phyloP scores from a whole-genome alignment of 192 early-diverging fungal genomes.

The Coemansia sp. region DNA sequence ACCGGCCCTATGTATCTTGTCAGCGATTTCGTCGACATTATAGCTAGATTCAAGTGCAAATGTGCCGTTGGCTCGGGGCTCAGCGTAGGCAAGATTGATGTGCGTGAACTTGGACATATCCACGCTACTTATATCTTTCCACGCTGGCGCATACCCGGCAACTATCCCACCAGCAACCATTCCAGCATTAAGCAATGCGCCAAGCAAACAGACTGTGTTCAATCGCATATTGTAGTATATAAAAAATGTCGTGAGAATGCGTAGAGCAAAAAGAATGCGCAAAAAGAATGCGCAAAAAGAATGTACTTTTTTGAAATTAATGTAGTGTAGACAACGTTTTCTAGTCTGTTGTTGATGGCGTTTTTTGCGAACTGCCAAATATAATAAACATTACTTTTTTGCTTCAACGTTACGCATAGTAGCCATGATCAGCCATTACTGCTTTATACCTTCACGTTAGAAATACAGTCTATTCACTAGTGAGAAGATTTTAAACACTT shows the following conservation, averaged over 20 bases:
- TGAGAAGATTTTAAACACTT: not conserved
- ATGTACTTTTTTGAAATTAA: not conserved
- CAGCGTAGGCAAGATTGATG: slow-evolving; percentile 64
- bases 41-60: slow-evolving; percentile 31
- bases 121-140: slow-evolving; percentile 32
- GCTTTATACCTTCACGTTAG: not conserved
- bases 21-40: slow-evolving; percentile 19
- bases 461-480: too few species aligned
- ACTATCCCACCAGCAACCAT: slow-evolving; percentile 17
- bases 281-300: not conserved
- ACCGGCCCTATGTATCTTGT: slow-evolving; percentile 27
- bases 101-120: slow-evolving; percentile 59
- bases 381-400: slow-evolving; percentile 7
- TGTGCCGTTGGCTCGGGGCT: slow-evolving; percentile 34
- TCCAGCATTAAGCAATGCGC: not conserved
- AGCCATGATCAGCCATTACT: slow-evolving; percentile 1
- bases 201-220: not conserved
- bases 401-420: slow-evolving; percentile 3
- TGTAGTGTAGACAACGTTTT: not conserved
- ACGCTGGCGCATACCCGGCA: slow-evolving; percentile 43
- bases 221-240: not conserved
- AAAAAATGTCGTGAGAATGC: not conserved
- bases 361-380: not conserved
- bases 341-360: not conserved
- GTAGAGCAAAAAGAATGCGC: too few species aligned